Percentiles rank a stretch among this genome's conserved stretches.
phyloP scores from a whole-genome alignment of 2,329 filamentous ascomycete species.

The Hysterium pulicare region DNA sequence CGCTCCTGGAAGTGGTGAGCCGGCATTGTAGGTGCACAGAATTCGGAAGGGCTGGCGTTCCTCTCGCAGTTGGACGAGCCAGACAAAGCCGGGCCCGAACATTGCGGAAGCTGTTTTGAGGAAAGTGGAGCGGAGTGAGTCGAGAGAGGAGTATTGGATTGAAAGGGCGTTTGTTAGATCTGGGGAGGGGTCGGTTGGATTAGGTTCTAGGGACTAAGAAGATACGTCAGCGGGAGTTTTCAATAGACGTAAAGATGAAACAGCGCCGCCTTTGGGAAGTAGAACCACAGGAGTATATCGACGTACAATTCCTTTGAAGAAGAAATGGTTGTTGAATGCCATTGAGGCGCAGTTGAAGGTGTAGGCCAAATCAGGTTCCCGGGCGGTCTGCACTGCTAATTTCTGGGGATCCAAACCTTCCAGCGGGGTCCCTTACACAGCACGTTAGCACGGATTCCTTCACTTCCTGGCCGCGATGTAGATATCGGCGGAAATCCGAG shows the following conservation, averaged over 20 bases:
- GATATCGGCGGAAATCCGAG: background rate
- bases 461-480: background rate
- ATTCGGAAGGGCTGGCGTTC: conserved; percentile 59
- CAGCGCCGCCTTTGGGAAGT: too few relatives aligned
- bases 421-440: conserved; percentile 57
- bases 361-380: conserved; percentile 71
- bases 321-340: conserved; percentile 88
- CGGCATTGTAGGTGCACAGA: conserved; percentile 86
- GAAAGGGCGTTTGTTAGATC: conserved; percentile 59
- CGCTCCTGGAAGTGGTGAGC: conserved; percentile 80
- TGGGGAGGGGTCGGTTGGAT: conserved; percentile 45
- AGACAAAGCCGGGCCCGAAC: conserved; percentile 97
- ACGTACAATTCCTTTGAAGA: conserved; percentile 60
- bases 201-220: background rate
- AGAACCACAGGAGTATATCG: too few relatives aligned
- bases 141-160: conserved; percentile 73
- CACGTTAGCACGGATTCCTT: conserved; percentile 1
- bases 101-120: conserved; percentile 77
- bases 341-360: conserved; percentile 96
- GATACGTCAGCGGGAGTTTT: background rate
- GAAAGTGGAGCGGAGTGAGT: conserved; percentile 78
- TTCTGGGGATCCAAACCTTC: conserved; percentile 61
- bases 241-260: too few relatives aligned
- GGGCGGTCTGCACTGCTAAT: conserved; percentile 71
- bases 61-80: conserved; percentile 66